Base-by-base conservation (phyloP, 2,329 filamentous ascomycete genomes). In the Claviceps paspali region DNA sequence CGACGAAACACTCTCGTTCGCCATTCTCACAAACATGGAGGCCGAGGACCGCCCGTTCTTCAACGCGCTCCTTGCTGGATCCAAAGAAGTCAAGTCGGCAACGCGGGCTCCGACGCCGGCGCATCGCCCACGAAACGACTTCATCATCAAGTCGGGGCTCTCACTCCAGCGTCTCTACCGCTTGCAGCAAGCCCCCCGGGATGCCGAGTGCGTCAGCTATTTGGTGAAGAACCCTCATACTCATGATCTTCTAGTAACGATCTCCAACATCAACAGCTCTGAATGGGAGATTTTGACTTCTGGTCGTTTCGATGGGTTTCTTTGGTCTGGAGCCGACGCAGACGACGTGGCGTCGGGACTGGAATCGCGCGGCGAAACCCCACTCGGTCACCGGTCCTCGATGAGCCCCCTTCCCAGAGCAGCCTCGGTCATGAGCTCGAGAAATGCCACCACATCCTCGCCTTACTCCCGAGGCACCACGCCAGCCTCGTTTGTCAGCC, bases 231-330 rank as follows among this genome's bases (percentile, higher is more conserved):
- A 95, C 54, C 77, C 79, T 0, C 67, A 73, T 10, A 74, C 91
- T 34, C 88, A 96, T 55, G 81, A 91, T 50, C 76, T 94, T 23
- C 73, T 96, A 3, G 78, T 84, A 29, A 94, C 88, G 0, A 69
- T 95, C 35, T 79, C 82, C 26, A 84, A 87, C 36, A 91, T 96
- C 48, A 91, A 81, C 52, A 73, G 78, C 33, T 82, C 83, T n/a
- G 88, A 96, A 57, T 96, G 88, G 88, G 88, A 95, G 44, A 93
- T 96, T 38, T 68, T 96, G 10, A 84, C 81, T 4, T 95, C 88
- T 0, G 88, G 88, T 21, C 81, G 88, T 21, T 96, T 96, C 49
- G 87, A 95, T 52, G 88, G 88, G 4, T 96, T 96, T 60, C 68
- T 95, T 15, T 93, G 88, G 76, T 93, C 85, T 31, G 88, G 88